Evolutionary conservation across 1,284 basidiomycete species (phyloP), one percentile per base, ranked within the genome.

Genomic region (Sporisorium exsertum): DNA sequence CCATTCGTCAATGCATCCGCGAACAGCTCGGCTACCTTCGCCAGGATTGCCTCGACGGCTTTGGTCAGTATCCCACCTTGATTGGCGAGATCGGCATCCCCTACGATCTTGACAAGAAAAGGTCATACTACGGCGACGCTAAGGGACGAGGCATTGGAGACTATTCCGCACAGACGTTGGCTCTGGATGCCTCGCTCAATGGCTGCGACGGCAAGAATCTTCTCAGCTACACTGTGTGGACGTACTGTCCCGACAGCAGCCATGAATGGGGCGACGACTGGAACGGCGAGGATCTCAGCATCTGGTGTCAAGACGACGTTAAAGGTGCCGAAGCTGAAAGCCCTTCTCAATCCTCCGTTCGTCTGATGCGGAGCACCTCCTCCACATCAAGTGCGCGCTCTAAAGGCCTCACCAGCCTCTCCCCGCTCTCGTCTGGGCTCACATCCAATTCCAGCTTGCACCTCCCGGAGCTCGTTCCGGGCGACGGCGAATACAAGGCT

Each of bases 51-150:
- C 82, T 87, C 13, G 87, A 88, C 59, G 84, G 86, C 12, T 81
- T 89, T 20, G 91, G 90, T 15, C 78, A 88, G n/a, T 97, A 93
- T 81, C 96, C 96, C 0, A 96, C 93, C 0, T 88, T 98, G 77
- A 93, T 99, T 58, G 95, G 96, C 27, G 96, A 99, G 87, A 95
- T 98, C 57, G 96, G 96, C 9, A 93, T 92, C 6, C 96, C 96
- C 0, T 95, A 92, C 81, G 94, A 97, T 84, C 91, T 97, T 91
- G 95, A 97, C 84, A 87, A 87, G 54, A 94, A 92, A 84, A 88
- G 89, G 55, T 89, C 93, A 6, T 97, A 96, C 86, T 82, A 58
- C 45, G 81, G 81, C 29, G 79, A 82, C 52, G 37, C 26, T 5
- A 82, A 76, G 33, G 80, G 79, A 46, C 67, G 61, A 22, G 79